phyloP scores from a whole-genome alignment of 1,284 basidiomycete species.

The Meripilus lineatus region DNA sequence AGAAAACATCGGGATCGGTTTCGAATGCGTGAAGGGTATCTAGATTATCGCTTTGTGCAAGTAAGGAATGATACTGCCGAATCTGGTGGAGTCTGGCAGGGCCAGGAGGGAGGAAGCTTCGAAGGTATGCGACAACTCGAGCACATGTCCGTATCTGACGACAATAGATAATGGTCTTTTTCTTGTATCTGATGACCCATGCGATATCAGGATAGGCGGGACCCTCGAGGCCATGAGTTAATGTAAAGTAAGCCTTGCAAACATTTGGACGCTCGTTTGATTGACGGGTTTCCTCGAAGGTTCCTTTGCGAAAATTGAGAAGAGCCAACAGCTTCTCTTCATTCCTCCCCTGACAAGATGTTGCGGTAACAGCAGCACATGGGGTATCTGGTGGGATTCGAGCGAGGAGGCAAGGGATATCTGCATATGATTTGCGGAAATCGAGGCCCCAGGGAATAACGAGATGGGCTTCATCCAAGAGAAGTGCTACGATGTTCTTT shows the following conservation, averaged over 20 bases:
- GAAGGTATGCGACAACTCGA: constrained; percentile 10
- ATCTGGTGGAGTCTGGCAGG: background rate
- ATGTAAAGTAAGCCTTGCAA: constrained; percentile 18
- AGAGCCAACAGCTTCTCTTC: background rate
- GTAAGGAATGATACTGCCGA: background rate
- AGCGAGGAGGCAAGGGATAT: constrained; percentile 16
- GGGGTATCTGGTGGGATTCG: constrained; percentile 14
- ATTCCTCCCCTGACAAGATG: constrained; percentile 13
- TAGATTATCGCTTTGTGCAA: background rate
- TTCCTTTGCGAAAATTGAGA: background rate
- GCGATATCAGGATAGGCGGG: constrained; percentile 23
- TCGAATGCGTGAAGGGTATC: constrained; percentile 10
- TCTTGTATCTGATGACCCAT: constrained; percentile 19
- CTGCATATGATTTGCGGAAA: constrained; percentile 19
- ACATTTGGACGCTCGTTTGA: constrained; percentile 25
- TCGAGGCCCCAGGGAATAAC: constrained; percentile 20
- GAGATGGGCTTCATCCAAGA: constrained; percentile 27
- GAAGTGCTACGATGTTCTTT: constrained; percentile 14
- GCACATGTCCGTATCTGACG: constrained; percentile 20
- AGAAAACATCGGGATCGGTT: constrained; percentile 11
- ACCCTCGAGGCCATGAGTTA: constrained; percentile 17
- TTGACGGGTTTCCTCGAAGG: constrained; percentile 7
- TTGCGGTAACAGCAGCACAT: constrained; percentile 24
- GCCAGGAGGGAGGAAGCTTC: background rate
- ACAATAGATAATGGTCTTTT: constrained; percentile 26